These are phyloP conservation scores for Dimargaris xerosporica DNA, from an alignment of 192 early-diverging fungal species.

Conservation along the genomic window DNA sequence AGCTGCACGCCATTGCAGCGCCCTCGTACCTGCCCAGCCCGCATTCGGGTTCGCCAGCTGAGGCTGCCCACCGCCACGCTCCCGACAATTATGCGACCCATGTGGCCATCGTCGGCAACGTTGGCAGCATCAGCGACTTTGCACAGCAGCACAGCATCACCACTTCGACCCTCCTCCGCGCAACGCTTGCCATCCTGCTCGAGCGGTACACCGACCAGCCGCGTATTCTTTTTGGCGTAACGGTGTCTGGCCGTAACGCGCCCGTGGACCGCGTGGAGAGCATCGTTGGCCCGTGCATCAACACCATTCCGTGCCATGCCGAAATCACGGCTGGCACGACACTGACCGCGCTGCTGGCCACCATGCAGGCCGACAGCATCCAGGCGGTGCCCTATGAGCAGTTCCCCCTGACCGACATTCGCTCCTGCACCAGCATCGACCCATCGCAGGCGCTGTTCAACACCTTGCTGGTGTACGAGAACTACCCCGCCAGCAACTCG, in stretches of 20 bases:
- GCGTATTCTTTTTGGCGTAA: background rate
- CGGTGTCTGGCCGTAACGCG: conserved; percentile 1
- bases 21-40: too few relatives aligned
- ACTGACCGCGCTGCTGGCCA: background rate
- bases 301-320: conserved; percentile 4
- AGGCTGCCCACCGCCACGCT: background rate
- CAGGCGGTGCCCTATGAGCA: background rate
- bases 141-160: background rate
- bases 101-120: background rate
- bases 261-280: background rate
- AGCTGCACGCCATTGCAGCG: background rate
- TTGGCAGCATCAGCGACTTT: background rate
- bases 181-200: background rate
- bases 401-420: background rate
- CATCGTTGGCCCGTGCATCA: conserved; percentile 6
- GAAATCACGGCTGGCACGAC: background rate
- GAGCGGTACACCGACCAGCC: background rate
- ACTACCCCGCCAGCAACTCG: too few relatives aligned
- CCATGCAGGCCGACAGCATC: background rate
- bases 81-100: too few relatives aligned
- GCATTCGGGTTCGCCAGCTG: too few relatives aligned
- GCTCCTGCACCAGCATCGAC: too few relatives aligned
- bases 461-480: conserved; percentile 1
- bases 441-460: background rate
- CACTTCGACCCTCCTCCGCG: background rate